A percentile compares a stretch with the other conserved stretches of the same genome.
phyloP scores from a whole-genome alignment of 2,329 filamentous ascomycete species.

The Raffaelea deltoideospora region DNA sequence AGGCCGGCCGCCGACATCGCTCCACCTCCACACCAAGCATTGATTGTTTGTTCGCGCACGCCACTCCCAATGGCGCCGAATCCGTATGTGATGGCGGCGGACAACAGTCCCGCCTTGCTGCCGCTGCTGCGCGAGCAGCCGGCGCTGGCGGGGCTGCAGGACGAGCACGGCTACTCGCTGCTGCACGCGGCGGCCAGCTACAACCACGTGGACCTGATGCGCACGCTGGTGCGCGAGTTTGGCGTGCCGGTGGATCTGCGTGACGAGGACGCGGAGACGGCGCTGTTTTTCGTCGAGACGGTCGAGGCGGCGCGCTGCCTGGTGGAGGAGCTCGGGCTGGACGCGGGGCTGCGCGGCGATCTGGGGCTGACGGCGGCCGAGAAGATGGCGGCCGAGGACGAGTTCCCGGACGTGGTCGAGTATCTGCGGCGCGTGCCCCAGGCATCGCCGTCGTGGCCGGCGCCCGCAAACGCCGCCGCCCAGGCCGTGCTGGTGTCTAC shows the following conservation, averaged over 20 bases:
- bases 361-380: conserved; percentile 71
- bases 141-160: conserved; percentile 62
- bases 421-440: conserved; percentile 39
- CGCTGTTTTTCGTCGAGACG: conserved; percentile 84
- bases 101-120: conserved; percentile 61
- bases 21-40: no score
- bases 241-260: conserved; percentile 63
- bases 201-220: conserved; percentile 68
- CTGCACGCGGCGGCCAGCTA: conserved; percentile 90
- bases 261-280: conserved; percentile 86
- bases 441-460: conserved; percentile 3
- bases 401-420: conserved; percentile 58
- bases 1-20: no score
- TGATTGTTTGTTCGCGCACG: no score
- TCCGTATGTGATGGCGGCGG: conserved; percentile 63
- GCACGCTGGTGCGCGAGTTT: conserved; percentile 60
- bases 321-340: conserved; percentile 66
- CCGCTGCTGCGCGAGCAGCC: conserved; percentile 60
- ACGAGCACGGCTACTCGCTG: conserved; percentile 86
- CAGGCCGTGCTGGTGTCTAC: conserved; percentile 11
- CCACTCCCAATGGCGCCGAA: conserved; percentile 37
- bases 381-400: conserved; percentile 63
- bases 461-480: conserved; percentile 8
- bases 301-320: conserved; percentile 63
- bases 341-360: conserved; percentile 47